Evolutionary conservation across 192 early-diverging fungal species (phyloP).

Genomic region (Entomortierella chlamydospora): DNA sequence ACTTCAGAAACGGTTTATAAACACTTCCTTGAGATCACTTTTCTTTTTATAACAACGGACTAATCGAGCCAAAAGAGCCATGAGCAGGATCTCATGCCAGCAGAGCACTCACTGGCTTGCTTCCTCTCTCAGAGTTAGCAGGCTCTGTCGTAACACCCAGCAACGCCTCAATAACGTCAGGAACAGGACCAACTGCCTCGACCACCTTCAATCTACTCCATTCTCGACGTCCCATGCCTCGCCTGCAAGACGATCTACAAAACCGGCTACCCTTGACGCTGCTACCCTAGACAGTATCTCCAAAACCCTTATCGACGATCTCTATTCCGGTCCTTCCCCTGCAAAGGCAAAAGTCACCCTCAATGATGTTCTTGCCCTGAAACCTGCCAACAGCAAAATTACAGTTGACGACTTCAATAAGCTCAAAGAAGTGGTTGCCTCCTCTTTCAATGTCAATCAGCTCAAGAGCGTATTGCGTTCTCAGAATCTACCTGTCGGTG

Average conservation of each 20-base stretch:
- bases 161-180: not conserved
- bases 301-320: slow-evolving; percentile 27
- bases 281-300: slow-evolving; percentile 36
- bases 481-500: slow-evolving; percentile 8
- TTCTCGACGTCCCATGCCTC: not conserved
- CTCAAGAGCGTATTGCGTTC: slow-evolving; percentile 37
- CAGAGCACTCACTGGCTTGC: slow-evolving; percentile 17
- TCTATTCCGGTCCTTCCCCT: slow-evolving; percentile 10
- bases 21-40: no score
- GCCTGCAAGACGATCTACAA: slow-evolving; percentile 4
- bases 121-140: slow-evolving; percentile 7
- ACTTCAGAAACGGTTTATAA: not conserved
- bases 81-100: slow-evolving; percentile 36
- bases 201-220: not conserved
- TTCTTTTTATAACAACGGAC: no score
- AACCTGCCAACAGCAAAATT: slow-evolving; percentile 10
- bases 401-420: slow-evolving; percentile 39
- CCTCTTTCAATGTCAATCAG: slow-evolving; percentile 38
- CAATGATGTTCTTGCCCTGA: slow-evolving; percentile 40
- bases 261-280: slow-evolving; percentile 1
- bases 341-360: slow-evolving; percentile 23
- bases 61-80: slow-evolving; percentile 2
- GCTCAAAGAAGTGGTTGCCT: slow-evolving; percentile 21
- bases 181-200: not conserved
- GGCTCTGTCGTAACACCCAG: not conserved